Evolutionary conservation across 345 rosid species (phyloP).

Genomic region (Bruguiera gymnorhiza): DNA sequence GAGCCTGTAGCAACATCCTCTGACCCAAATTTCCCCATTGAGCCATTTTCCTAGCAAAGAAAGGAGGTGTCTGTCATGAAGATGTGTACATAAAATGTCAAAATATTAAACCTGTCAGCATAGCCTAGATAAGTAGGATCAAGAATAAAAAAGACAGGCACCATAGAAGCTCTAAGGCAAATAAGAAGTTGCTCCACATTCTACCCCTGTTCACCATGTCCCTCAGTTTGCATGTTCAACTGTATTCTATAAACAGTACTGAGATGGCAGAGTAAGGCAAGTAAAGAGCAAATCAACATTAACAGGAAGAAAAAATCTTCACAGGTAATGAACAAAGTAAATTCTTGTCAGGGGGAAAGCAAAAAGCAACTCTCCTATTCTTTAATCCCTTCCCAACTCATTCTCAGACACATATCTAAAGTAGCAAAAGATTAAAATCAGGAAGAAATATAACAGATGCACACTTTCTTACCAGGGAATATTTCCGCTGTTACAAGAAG

Average conservation of each 20-base stretch:
- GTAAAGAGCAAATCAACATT: too few relatives aligned
- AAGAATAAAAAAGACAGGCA: neutral
- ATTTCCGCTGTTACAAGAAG: slow-evolving; percentile 20
- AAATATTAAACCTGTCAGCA: neutral
- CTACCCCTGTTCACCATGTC: neutral
- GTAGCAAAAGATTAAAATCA: neutral
- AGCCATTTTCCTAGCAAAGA: slow-evolving; percentile 35
- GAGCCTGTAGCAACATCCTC: slow-evolving; percentile 41
- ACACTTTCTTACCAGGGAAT: slow-evolving; percentile 22
- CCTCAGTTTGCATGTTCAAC: neutral
- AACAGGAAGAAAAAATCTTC: too few relatives aligned
- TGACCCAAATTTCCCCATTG: slow-evolving; percentile 26
- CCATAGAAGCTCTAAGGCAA: neutral
- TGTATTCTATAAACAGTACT: neutral
- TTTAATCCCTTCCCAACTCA: too few relatives aligned
- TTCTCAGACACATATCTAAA: neutral
- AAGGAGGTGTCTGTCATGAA: slow-evolving; percentile 6
- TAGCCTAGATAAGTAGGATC: neutral
- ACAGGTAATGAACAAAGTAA: neutral
- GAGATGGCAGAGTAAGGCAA: neutral
- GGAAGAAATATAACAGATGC: neutral
- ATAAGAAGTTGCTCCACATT: neutral
- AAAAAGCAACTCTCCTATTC: too few relatives aligned
- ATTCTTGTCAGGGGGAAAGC: too few relatives aligned
- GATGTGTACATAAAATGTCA: slow-evolving; percentile 1